phyloP scores from a whole-genome alignment of 192 early-diverging fungal species.

The Chytriomyces hyalinus region DNA sequence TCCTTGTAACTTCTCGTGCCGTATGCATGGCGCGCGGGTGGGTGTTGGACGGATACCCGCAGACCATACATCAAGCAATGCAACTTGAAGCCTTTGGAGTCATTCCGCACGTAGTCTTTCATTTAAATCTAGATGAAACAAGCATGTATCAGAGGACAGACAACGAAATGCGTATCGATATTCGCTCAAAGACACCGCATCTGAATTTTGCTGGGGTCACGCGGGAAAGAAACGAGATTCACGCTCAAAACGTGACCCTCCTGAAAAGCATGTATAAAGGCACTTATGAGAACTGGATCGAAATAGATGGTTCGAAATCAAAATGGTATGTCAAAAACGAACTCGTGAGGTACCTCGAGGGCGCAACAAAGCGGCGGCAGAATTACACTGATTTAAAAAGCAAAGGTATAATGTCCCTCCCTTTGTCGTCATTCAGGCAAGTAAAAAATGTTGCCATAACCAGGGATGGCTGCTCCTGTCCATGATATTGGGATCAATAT shows the following conservation, averaged over 20 bases:
- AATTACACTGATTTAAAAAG: constrained; percentile 47
- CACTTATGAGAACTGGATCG: constrained; percentile 49
- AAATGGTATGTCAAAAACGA: constrained; percentile 51
- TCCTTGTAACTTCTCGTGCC: constrained; percentile 47
- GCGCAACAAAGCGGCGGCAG: constrained; percentile 37
- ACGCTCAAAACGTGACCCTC: constrained; percentile 14
- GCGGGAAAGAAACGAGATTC: constrained; percentile 28
- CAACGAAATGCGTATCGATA: constrained; percentile 26
- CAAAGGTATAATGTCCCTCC: constrained; percentile 26
- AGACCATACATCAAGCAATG: constrained; percentile 48
- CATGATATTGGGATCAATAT: constrained; percentile 46
- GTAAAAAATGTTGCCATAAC: too few relatives aligned
- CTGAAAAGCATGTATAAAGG: constrained; percentile 40
- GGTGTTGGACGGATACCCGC: constrained; percentile 62
- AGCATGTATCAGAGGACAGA: constrained; percentile 28
- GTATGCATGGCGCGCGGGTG: constrained; percentile 53
- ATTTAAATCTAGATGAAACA: constrained; percentile 40
- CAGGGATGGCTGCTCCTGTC: constrained; percentile 52
- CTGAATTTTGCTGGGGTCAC: constrained; percentile 39
- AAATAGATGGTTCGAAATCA: constrained; percentile 39
- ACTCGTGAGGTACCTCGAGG: constrained; percentile 14
- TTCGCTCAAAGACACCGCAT: constrained; percentile 20
- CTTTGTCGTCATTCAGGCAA: too few relatives aligned
- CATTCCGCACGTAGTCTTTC: constrained; percentile 51
- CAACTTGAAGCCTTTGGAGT: constrained; percentile 50